phyloP scores from a whole-genome alignment of 2,329 filamentous ascomycete species.

The Pseudogymnoascus sp. region DNA sequence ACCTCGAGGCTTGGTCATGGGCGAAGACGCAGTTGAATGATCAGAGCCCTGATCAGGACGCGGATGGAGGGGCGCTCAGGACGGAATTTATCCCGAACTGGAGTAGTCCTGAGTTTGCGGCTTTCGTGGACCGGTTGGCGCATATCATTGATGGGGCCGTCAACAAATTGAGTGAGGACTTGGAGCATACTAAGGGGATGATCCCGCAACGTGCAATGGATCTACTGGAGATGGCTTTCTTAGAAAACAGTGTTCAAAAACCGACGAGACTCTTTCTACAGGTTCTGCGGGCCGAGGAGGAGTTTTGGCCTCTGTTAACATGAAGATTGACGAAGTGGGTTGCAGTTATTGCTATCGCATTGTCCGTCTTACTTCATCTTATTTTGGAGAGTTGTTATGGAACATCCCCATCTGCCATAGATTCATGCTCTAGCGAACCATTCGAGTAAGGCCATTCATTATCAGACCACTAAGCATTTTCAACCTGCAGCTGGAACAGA shows the following conservation, averaged over 20 bases:
- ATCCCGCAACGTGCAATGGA: constrained; percentile 31
- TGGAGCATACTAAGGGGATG: constrained; percentile 27
- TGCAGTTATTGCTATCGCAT: background rate
- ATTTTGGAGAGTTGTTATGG: background rate
- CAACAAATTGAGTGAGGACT: constrained; percentile 30
- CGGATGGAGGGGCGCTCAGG: constrained; percentile 56
- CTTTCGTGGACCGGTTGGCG: constrained; percentile 48
- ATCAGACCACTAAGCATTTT: background rate
- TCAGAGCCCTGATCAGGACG: constrained; percentile 34
- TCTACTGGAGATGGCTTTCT: constrained; percentile 37
- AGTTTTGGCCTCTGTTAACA: constrained; percentile 46
- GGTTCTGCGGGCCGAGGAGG: constrained; percentile 47
- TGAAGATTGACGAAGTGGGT: background rate
- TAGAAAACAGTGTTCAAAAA: constrained; percentile 19
- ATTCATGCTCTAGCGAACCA: background rate
- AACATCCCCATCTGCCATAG: background rate
- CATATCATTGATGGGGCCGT: constrained; percentile 44
- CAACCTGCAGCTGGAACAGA: background rate
- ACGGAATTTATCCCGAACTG: constrained; percentile 60
- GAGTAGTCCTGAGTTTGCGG: constrained; percentile 51
- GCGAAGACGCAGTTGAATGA: constrained; percentile 32
- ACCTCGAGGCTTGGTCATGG: constrained; percentile 51
- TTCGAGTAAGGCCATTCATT: background rate
- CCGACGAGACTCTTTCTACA: constrained; percentile 23
- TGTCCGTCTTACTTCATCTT: background rate